A percentile compares a stretch with the other conserved stretches of the same genome.
phyloP scores from a whole-genome alignment of 495 filamentous ascomycete species.

The Penicillium samsonianum region DNA sequence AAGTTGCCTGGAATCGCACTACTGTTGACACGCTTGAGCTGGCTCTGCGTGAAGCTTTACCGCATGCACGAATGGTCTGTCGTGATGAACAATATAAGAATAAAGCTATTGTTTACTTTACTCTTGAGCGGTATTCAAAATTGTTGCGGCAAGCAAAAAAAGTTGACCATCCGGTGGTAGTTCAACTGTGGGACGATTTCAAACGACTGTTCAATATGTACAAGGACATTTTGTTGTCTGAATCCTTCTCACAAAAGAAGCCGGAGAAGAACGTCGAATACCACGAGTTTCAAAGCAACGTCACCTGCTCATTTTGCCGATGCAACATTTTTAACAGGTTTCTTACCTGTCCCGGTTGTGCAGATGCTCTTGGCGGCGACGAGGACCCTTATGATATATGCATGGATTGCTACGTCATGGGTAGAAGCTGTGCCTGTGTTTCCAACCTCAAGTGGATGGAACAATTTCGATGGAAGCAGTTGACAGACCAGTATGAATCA shows the following conservation, averaged over 20 bases:
- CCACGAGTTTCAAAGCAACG: slow-evolving; percentile 77
- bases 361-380: slow-evolving; percentile 53
- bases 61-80: slow-evolving; percentile 85
- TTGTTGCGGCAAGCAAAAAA: slow-evolving; percentile 55
- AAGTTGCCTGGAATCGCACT: slow-evolving; percentile 97
- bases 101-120: slow-evolving; percentile 89
- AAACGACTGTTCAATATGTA: slow-evolving; percentile 73
- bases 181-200: slow-evolving; percentile 75
- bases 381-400: slow-evolving; percentile 90
- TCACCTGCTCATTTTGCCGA: slow-evolving; percentile 94
- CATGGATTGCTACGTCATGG: slow-evolving; percentile 95
- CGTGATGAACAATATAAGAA: slow-evolving; percentile 99
- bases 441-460: slow-evolving; percentile 88
- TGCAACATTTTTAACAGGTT: slow-evolving; percentile 98
- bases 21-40: slow-evolving; percentile 86
- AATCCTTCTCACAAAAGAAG: slow-evolving; percentile 70
- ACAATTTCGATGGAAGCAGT: slow-evolving; percentile 80
- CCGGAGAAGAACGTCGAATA: slow-evolving; percentile 66
- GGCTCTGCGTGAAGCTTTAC: slow-evolving; percentile 82
- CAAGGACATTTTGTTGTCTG: slow-evolving; percentile 74
- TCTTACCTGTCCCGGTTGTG: slow-evolving; percentile 81
- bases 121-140: slow-evolving; percentile 72
- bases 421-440: slow-evolving; percentile 84
- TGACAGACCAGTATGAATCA: slow-evolving; percentile 73
- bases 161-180: slow-evolving; percentile 52